Base-by-base conservation (phyloP, 352 stramenopile genomes). In the Thalassiosira livingstoniorum region DNA sequence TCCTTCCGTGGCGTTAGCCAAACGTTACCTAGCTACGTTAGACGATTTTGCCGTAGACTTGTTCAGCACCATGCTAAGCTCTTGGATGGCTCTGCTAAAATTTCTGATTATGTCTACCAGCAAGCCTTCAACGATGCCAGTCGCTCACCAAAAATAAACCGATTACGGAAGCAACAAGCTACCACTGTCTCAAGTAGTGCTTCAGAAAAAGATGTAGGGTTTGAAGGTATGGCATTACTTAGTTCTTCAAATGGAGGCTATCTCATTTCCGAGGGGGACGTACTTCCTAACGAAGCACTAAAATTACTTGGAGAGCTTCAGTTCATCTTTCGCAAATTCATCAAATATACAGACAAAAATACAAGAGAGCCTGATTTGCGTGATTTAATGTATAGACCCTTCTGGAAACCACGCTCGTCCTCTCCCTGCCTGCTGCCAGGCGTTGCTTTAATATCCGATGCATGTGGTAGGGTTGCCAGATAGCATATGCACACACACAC, bases 191-290 rank as follows among this genome's bases (percentile, higher is more conserved):
- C 80, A 2, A 57, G 66, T 63, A 60, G 80, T 42, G 58, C 78
- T 35, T 82, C 82, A 27, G 75, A 85, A 23, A 54, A 58, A 31
- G 87, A 92, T 25, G 82, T 87, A 71, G 87, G 78, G 7, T 53
- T 60, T 34, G 78, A 92, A 82, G 89, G 76, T 25, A 58, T 79
- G 2, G 58, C 69, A 18, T 92, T 93, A 32, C 74, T 92, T 13
- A 64, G 71, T 42, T 93, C 81, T 31, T 86, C 73, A 27, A 75
- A 37, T 66, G 82, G 82, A 31, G 87, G 58, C 0, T 58, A 83
- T 35, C 86, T 87, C 27, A 83, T 93, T 35, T 60, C 82, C n/a
- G 81, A 93, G 73, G 88, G 88, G 4, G 88, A 93, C 72, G 37
- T 93, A 11, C 32, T 89, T 7, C 79, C 86, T 23, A 67, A 81